Percentiles rank a stretch among this genome's conserved stretches.
phyloP scores from a whole-genome alignment of 768 basidiomycete species.

The Candolleomyces eurysporus region DNA sequence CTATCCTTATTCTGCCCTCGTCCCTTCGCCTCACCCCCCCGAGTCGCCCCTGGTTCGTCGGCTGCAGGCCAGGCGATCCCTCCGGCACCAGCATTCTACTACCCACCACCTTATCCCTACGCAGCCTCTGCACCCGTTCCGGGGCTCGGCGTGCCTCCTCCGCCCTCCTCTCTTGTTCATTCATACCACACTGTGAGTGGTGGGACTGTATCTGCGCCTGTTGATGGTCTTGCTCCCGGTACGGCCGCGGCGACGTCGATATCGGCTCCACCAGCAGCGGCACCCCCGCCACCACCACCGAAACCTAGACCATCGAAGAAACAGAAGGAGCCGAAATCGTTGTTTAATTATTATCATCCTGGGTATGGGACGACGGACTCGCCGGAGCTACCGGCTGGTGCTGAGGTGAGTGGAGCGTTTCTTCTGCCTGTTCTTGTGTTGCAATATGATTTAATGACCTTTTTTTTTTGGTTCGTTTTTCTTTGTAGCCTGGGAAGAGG shows the following conservation, averaged over 20 bases:
- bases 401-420: not conserved
- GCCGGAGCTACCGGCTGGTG: not conserved
- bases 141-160: too few species aligned
- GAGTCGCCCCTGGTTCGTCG: not conserved
- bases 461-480: not conserved
- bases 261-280: not conserved
- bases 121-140: too few species aligned
- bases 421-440: not conserved
- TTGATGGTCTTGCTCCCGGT: not conserved
- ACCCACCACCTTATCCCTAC: too few species aligned
- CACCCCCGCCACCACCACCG: not conserved
- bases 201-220: not conserved
- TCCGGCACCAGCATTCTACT: too few species aligned
- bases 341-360: constrained; percentile 14
- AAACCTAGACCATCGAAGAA: not conserved
- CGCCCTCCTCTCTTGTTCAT: too few species aligned
- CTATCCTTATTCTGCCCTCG: too few species aligned
- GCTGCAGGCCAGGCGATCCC: too few species aligned
- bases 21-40: too few species aligned
- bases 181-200: not conserved
- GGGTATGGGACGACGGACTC: constrained; percentile 6
- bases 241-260: not conserved
- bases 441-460: not conserved
- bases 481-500: constrained; percentile 4
- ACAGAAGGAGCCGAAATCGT: not conserved